A percentile compares a stretch with the other conserved stretches of the same genome.
phyloP scores from a whole-genome alignment of 2,329 filamentous ascomycete genomes.

The Sarocladiaceae sp. region DNA sequence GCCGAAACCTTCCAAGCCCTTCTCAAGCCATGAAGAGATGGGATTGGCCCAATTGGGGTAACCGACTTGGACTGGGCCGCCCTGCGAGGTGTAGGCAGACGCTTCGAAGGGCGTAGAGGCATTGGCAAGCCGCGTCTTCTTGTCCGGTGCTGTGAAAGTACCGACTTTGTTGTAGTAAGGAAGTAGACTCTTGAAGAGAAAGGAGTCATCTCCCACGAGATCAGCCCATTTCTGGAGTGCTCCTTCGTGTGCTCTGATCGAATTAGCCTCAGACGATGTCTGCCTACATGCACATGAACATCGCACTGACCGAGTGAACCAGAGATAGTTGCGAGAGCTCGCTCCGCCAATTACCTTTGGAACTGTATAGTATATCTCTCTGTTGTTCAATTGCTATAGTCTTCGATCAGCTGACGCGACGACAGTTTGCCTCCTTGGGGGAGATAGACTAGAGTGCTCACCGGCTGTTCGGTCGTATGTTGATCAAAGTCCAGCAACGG shows the following conservation, averaged over 20 bases:
- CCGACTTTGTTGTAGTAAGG: conserved; percentile 20
- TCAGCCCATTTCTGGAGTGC: conserved; percentile 23
- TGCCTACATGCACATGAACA: too few relatives aligned
- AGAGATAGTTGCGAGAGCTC: too few relatives aligned
- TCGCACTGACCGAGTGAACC: too few relatives aligned
- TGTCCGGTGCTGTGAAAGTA: conserved; percentile 20
- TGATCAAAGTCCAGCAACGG: conserved; percentile 22
- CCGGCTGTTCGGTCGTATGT: conserved; percentile 18
- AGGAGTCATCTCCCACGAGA: conserved; percentile 20
- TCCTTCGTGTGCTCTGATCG: conserved; percentile 28
- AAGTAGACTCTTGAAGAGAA: conserved; percentile 17
- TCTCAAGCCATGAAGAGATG: conserved; percentile 16
- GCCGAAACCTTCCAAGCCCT: conserved; percentile 20
- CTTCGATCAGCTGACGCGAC: too few relatives aligned
- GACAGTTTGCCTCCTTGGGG: too few relatives aligned
- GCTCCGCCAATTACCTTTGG: too few relatives aligned
- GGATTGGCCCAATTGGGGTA: conserved; percentile 20
- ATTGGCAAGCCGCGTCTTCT: conserved; percentile 14
- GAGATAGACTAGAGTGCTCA: conserved; percentile 16
- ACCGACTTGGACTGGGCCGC: conserved; percentile 20
- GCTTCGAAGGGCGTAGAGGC: conserved; percentile 20
- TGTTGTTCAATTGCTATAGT: too few relatives aligned
- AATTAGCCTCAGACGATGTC: conserved; percentile 29
- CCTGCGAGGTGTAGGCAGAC: conserved; percentile 17
- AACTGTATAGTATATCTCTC: too few relatives aligned